Evolutionary conservation across 1,284 basidiomycete species (phyloP).

Genomic region (Boletellus deceptivus): DNA sequence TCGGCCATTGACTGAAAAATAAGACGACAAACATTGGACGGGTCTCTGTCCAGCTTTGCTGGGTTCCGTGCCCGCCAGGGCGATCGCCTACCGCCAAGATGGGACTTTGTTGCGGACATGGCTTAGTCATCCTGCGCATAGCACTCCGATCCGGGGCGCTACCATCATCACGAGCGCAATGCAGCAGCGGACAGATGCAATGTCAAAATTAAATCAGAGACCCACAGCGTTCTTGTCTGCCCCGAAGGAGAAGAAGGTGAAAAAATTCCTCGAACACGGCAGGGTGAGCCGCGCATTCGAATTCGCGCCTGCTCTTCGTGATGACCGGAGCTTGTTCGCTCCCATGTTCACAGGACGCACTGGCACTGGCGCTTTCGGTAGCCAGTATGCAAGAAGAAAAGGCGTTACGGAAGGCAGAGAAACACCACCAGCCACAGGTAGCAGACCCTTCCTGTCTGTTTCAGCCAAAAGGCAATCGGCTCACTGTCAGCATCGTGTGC

Average conservation of each 20-base stretch:
- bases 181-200: conserved; percentile 11
- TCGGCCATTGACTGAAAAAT: conserved; percentile 1
- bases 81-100: conserved; percentile 19
- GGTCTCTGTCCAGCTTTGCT: conserved; percentile 20
- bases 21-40: conserved; percentile 10
- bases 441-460: conserved; percentile 2
- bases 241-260: conserved; percentile 27
- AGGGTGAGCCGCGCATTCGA: conserved; percentile 25
- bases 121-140: conserved; percentile 22
- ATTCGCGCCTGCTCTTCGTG: conserved; percentile 11
- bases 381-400: conserved; percentile 41
- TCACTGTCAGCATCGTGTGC: conserved; percentile 17
- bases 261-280: conserved; percentile 34
- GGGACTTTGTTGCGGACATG: conserved; percentile 1
- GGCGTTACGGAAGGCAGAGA: conserved; percentile 34
- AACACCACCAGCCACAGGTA: conserved; percentile 37
- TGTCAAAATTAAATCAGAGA: conserved; percentile 27
- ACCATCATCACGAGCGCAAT: conserved; percentile 17
- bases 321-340: conserved; percentile 23
- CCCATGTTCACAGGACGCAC: conserved; percentile 37
- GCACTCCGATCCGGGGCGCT: conserved; percentile 11
- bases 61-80: conserved; percentile 14
- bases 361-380: conserved; percentile 43
- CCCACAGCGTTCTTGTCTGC: conserved; percentile 23
- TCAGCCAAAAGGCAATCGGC: conserved; percentile 17